Evolutionary conservation across 805 yeast species (phyloP), one percentile per base, ranked within the genome.

Genomic region (Candida bentonensis): DNA sequence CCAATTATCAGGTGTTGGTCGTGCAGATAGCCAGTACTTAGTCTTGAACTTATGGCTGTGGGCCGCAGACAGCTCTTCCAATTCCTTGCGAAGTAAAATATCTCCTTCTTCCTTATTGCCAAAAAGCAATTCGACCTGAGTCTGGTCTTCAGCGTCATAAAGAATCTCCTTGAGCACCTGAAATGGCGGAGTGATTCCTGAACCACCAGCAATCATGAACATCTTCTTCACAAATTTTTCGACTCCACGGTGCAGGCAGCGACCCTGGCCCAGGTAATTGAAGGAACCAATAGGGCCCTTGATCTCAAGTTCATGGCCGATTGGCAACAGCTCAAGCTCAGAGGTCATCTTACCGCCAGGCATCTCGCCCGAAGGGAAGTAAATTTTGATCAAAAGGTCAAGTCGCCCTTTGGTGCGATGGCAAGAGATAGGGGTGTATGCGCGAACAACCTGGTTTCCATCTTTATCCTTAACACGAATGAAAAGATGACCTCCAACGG

Each of bases 131-230:
- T 62, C 59, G 40, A 71, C 69, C 54, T 65, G 58, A 46, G 76
- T 70, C 43, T 62, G 60, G 56, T 70, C 75, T 17, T 63, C 64
- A 4, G 68, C 67, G 55, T 67, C 64, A 51, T 61, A 58, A 46
- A 68, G 57, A 48, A 73, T 67, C 54, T 68, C 73, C 46, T 68
- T 66, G 43, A 73, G 52, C 53, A 73, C 69, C 56, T 72, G 77
- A 57, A 68, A 73, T 53, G 70, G 69, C 20, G 78, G 78, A 23
- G 78, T 71, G 54, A 73, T 72, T 43, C 78, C 78, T 25, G 74
- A 60, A 44, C 78, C 78, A 48, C 77, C 78, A 44, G 74, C 73
- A 51, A 73, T 65, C 66, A 73, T 69, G 23, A 70, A 56, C 52
- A 73, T 73, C 45, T 73, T 39, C 21, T 44, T 45, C 9, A 50